A percentile compares a stretch with the other conserved stretches of the same genome.
phyloP scores from a whole-genome alignment of 73 alveolate genomes.

The Paraurostyla sp. region DNA sequence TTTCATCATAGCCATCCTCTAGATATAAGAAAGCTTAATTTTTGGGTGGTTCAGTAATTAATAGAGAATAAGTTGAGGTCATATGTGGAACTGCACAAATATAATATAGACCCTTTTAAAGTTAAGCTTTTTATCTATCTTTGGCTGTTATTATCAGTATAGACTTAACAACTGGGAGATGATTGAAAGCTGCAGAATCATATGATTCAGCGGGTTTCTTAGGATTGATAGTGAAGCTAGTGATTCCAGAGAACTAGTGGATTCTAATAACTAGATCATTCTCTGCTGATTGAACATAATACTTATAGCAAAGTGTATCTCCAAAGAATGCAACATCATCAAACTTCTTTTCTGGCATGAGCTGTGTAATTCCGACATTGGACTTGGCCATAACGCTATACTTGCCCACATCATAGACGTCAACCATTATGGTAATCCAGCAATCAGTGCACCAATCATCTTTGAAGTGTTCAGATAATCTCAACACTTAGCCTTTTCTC shows the following conservation, averaged over 20 bases:
- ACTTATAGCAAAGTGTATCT: slow-evolving; percentile 38
- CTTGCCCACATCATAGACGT: slow-evolving; percentile 11
- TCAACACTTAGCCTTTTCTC: slow-evolving; percentile 49
- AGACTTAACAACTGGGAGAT: not conserved
- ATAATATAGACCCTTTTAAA: slow-evolving; percentile 7
- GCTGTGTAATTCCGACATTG: not conserved
- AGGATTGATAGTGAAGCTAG: slow-evolving; percentile 40
- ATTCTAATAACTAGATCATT: slow-evolving; percentile 23
- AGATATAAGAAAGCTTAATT: not conserved
- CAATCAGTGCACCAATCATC: slow-evolving; percentile 59
- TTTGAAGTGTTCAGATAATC: not conserved
- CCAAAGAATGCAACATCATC: slow-evolving; percentile 61
- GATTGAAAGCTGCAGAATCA: slow-evolving; percentile 4
- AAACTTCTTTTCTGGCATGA: not conserved
- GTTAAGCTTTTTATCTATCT: not conserved
- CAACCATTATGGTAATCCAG: slow-evolving; percentile 22
- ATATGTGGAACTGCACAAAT: slow-evolving; percentile 43
- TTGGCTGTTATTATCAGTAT: not conserved
- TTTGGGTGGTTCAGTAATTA: not conserved
- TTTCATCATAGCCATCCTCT: slow-evolving; percentile 62
- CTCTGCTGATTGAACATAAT: slow-evolving; percentile 17
- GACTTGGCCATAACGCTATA: slow-evolving; percentile 28
- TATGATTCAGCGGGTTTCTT: slow-evolving; percentile 33
- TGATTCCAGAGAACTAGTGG: not conserved
- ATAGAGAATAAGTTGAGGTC: slow-evolving; percentile 48